Percentiles rank a stretch among this genome's conserved stretches.
Conservation (phyloP, 345 rosid genomes). For the Eutrema japonicum region DNA sequence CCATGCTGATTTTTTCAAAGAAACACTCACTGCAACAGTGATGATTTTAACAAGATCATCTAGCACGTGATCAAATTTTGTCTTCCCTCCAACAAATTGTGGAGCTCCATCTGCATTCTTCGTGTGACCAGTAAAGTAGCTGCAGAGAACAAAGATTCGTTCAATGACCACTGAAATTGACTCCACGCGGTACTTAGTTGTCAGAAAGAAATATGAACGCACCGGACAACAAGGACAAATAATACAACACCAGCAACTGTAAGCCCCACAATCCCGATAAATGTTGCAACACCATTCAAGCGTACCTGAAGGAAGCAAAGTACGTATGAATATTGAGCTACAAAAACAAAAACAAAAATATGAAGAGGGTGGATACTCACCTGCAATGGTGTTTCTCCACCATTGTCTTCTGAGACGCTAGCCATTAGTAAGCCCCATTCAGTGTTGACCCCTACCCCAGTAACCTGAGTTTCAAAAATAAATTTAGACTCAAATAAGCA, state of each 20-base stretch:
- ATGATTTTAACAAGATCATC: conserved; percentile 79
- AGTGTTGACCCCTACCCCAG: conserved; percentile 90
- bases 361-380: conserved; percentile 41
- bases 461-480: conserved; percentile 57
- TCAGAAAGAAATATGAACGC: conserved; percentile 29
- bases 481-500: neutral
- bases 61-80: conserved; percentile 58
- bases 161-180: conserved; percentile 25
- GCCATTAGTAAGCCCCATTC: conserved; percentile 99
- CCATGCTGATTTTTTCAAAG: conserved; percentile 17
- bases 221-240: conserved; percentile 85
- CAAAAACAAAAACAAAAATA: conserved; percentile 17
- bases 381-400: conserved; percentile 99
- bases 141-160: conserved; percentile 42
- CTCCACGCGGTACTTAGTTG: conserved; percentile 15
- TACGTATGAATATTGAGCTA: conserved; percentile 16
- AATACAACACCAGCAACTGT: conserved; percentile 79
- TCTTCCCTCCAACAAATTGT: conserved; percentile 65
- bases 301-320: conserved; percentile 65
- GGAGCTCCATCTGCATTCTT: conserved; percentile 49
- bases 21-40: conserved; percentile 80
- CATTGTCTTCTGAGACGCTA: conserved; percentile 95
- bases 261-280: conserved; percentile 95
- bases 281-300: conserved; percentile 95
- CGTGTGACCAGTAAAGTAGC: conserved; percentile 83